phyloP scores from a whole-genome alignment of 164 flowering plant species.

The Malania oleifera region DNA sequence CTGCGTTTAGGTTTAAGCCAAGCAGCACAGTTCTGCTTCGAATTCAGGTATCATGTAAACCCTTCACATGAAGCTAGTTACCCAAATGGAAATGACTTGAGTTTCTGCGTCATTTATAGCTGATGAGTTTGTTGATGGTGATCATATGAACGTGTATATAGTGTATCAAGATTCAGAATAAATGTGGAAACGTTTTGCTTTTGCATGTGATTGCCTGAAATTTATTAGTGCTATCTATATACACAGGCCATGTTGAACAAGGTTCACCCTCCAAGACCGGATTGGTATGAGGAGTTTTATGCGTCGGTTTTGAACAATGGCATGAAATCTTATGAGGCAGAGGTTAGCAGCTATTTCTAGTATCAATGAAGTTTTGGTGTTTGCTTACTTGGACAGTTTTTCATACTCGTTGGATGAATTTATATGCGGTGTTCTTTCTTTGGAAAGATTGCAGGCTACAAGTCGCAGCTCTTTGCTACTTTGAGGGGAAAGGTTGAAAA shows the following conservation, averaged over 20 bases:
- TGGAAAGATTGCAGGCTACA: constrained; percentile 69
- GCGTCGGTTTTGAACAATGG: constrained; percentile 41
- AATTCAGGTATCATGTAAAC: no score
- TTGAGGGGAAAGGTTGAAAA: constrained; percentile 54
- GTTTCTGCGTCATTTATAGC: no score
- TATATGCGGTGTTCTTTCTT: constrained; percentile 5
- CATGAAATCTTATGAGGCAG: constrained; percentile 63
- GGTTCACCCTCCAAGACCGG: constrained; percentile 64
- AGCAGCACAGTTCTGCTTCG: no score
- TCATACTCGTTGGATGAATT: not conserved
- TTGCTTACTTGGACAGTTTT: no score
- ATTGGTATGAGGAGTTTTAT: constrained; percentile 78
- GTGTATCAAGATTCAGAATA: no score
- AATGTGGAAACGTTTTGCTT: no score
- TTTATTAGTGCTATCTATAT: not conserved
- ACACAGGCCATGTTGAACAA: constrained; percentile 49
- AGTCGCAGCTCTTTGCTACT: constrained; percentile 48
- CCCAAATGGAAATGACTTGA: no score
- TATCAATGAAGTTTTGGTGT: not conserved
- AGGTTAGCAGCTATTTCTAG: constrained; percentile 37
- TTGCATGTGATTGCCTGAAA: no score
- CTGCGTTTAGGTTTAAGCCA: no score
- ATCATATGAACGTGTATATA: no score
- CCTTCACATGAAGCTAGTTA: no score
- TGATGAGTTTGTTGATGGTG: no score